Base-by-base conservation (phyloP, 129 eudicot species). In the Solidago caesia region DNA sequence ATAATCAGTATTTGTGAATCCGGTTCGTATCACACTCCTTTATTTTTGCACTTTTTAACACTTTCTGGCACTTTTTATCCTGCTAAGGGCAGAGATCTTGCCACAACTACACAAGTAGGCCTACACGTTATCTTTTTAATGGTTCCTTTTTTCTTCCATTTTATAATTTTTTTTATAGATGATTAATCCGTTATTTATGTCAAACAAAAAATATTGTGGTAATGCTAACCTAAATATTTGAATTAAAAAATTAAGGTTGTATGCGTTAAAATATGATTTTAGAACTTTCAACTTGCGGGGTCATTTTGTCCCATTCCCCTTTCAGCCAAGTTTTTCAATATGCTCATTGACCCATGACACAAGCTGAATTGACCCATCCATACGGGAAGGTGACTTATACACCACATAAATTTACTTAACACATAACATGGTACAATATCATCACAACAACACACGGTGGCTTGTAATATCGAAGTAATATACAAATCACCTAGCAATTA, bases 81-180 rank as follows among this genome's bases (percentile, higher is more conserved):
- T 16, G 39, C 16, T 2, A n/a, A 47, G 7, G 49, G 51, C 63
- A 47, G 68, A 21, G 59, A 29, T 59, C 46, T 26, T 60, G 57
- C 68, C 58, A 73, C 68, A n/a, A 56, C 29, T 41, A 41, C 44
- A 61, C 44, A 61, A 56, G 49, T 74, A 46, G 47, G 70, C 5
- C 49, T 29, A 27, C 47, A 46, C 15, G 29, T 46, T 14, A 61
- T 60, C 14, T 46, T 27, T 44, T 25, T 7, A 73, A 43, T 4
- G 15, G 56, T 12, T 57, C 41, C 67, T 72, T 57, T 63, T 59
- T 39, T 72, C 29, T 48, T 33, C 62, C 49, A 48, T 27, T 70
- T 33, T 44, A 25, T 61, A 11, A 42, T 21, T 13, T 47, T 21
- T 47, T 21, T 48, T 48, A 48, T 63, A 63, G 44, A 74, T 73